Evolutionary conservation across 2,329 filamentous ascomycete species (phyloP), one percentile per base, ranked within the genome.

Genomic region (Teratosphaeria pseudoeucalypti): DNA sequence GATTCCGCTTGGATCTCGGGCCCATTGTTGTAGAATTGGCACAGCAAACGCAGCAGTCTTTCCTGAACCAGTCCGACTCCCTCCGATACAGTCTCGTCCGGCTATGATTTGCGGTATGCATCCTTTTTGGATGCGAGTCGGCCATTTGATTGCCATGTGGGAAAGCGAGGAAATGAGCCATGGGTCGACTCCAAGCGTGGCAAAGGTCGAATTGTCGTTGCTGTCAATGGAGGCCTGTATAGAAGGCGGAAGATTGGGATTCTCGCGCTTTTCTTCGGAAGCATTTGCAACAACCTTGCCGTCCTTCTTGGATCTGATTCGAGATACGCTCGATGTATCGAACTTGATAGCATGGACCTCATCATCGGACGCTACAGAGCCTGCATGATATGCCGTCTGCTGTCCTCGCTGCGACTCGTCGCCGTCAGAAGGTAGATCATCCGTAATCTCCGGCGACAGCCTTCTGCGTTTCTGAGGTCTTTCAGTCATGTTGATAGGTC

Each of bases 1-100:
- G 67, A 97, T 92, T 52, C 90, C 94, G 61, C 87, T 87, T 0
- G 94, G 94, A 76, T 99, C 92, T 70, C 91, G 83, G 2, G 92
- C 85, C 91, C 92, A 97, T 74, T 87, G 88, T 72, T 97, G 92
- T 63, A 99, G 78, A 61, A 99, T 95, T 0, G 94, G 94, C 10
- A 92, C 90, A 0, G 92, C 89, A 74, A 99, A 99, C 1, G 94
- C 92, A 52, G 97, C 86, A 3, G 94, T 99, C 78, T 99, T 99
- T 76, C 94, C 94, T 12, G 92, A 96, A 79, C 94, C 94, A 0
- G 94, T 99, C 63, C 91, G 83, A 70, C 90, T 95, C 43, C 92
- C 92, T 70, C 94, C 94, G 67, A 99, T 96, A 71, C 91, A 96
- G 75, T 99, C 92, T 67, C 89, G 83, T 6, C 94, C 94, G 67